A percentile compares a stretch with the other conserved stretches of the same genome.
Conservation (phyloP, 2,329 filamentous ascomycete genomes). For the Hyphodiscus sp. region DNA sequence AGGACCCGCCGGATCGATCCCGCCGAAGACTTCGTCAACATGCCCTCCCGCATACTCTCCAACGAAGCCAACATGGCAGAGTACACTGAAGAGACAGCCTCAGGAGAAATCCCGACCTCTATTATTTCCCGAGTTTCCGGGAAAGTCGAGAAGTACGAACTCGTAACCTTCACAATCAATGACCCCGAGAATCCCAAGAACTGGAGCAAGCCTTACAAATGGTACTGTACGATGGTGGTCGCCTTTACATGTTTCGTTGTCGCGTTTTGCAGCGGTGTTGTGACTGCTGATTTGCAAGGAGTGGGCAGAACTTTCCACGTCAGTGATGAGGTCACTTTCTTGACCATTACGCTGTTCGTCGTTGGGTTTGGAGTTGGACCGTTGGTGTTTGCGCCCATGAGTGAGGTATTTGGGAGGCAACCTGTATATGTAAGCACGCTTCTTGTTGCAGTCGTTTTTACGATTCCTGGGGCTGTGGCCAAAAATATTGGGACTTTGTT, state of each 20-base stretch:
- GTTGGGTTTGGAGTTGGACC: constrained; percentile 78
- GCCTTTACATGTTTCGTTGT: constrained; percentile 67
- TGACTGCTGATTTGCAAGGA: constrained; percentile 68
- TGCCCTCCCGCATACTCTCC: neutral
- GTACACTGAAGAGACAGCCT: neutral
- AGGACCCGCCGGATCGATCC: neutral
- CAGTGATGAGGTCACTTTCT: constrained; percentile 63
- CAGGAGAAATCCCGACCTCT: neutral
- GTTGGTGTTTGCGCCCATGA: constrained; percentile 72
- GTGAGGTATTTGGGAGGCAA: constrained; percentile 66
- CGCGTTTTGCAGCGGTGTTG: constrained; percentile 59
- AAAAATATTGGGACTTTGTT: constrained; percentile 71
- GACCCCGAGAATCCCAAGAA: constrained; percentile 81
- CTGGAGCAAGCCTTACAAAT: constrained; percentile 72
- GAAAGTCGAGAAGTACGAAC: constrained; percentile 38
- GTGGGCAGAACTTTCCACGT: constrained; percentile 59
- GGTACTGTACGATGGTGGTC: constrained; percentile 81
- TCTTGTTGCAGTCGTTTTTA: constrained; percentile 63
- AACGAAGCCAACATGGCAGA: neutral
- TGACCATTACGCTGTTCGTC: constrained; percentile 72
- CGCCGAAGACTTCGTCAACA: neutral
- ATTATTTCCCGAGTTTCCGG: neutral
- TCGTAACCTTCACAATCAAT: constrained; percentile 64
- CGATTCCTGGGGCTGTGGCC: constrained; percentile 72
- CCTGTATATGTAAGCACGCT: constrained; percentile 51